Evolutionary conservation across 345 rosid species (phyloP).

Genomic region (Syzygium jambos): DNA sequence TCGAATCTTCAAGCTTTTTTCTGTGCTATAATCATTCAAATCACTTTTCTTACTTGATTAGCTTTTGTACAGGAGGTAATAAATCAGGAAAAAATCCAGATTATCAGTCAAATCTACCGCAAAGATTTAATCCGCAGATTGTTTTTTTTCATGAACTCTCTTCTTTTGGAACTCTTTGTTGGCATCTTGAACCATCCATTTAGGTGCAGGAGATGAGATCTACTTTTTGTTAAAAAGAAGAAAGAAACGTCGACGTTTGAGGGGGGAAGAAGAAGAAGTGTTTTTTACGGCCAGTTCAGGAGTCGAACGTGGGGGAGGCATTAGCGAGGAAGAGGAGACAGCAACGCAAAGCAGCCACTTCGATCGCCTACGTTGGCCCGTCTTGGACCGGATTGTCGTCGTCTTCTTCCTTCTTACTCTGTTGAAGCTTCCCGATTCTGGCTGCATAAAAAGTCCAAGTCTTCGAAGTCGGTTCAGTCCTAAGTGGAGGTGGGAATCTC

Average conservation of each 20-base stretch:
- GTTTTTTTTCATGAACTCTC: neutral
- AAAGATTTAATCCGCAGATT: neutral
- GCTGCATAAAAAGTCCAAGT: neutral
- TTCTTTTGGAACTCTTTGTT: neutral
- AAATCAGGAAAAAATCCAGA: neutral
- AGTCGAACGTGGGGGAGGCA: neutral
- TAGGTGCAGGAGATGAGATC: neutral
- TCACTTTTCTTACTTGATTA: neutral
- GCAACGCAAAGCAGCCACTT: neutral
- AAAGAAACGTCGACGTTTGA: neutral
- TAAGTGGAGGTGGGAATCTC: neutral
- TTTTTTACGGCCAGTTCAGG: neutral
- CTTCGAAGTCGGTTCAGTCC: neutral
- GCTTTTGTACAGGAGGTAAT: neutral
- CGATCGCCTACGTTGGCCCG: neutral
- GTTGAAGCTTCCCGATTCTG: neutral
- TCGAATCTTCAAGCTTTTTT: neutral
- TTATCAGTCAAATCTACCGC: neutral
- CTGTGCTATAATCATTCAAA: neutral
- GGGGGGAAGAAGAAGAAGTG: neutral
- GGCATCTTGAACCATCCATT: neutral
- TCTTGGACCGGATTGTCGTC: neutral
- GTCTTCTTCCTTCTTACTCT: neutral
- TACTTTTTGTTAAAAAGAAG: accelerated
- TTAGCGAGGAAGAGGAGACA: neutral